phyloP scores from a whole-genome alignment of 2,329 filamentous ascomycete species.

The Fusarium annulatum region DNA sequence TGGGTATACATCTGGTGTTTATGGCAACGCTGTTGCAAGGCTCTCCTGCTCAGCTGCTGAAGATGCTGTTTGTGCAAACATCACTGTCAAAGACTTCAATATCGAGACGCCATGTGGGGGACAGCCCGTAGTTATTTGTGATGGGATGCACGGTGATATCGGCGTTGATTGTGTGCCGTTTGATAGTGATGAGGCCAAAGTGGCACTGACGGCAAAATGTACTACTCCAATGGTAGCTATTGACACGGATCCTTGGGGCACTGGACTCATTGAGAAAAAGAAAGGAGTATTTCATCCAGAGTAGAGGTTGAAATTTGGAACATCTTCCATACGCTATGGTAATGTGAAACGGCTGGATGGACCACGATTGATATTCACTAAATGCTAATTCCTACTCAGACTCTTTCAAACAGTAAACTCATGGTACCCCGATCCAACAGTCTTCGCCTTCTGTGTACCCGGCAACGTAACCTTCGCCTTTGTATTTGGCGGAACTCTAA shows the following conservation, averaged over 20 bases:
- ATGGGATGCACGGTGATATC: slow-evolving; percentile 27
- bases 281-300: slow-evolving; percentile 1
- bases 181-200: slow-evolving; percentile 20
- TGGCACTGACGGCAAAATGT: slow-evolving; percentile 11
- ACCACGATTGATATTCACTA: no score
- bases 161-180: slow-evolving; percentile 26
- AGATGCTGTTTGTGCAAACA: slow-evolving; percentile 65
- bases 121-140: slow-evolving; percentile 25
- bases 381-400: accelerated
- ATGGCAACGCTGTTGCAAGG: slow-evolving; percentile 64
- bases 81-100: slow-evolving; percentile 65
- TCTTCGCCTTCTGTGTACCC: background rate
- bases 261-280: slow-evolving; percentile 1
- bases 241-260: slow-evolving; percentile 11
- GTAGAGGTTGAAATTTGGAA: background rate
- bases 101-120: slow-evolving; percentile 44
- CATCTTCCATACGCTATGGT: no score
- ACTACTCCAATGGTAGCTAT: slow-evolving; percentile 13
- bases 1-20: slow-evolving; percentile 66
- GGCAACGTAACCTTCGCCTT: slow-evolving; percentile 26
- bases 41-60: slow-evolving; percentile 65
- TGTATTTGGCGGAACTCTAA: slow-evolving; percentile 38
- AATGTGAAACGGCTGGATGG: no score
- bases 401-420: slow-evolving; percentile 1
- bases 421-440: slow-evolving; percentile 22